phyloP scores from a whole-genome alignment of 352 stramenopile species.

The Pythium biforme region DNA sequence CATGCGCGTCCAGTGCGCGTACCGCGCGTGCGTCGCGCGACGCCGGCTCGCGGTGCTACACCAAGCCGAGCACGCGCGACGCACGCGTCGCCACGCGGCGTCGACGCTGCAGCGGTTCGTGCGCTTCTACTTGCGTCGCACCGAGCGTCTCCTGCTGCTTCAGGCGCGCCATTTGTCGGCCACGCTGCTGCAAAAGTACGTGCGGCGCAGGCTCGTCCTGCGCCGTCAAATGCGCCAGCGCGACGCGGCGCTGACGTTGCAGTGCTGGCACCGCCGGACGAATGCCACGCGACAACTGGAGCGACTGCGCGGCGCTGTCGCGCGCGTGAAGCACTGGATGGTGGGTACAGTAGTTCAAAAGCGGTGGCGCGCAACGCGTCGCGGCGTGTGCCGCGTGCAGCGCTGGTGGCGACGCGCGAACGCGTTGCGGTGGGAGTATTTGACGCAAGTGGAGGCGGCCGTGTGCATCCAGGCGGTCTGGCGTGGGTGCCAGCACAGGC shows the following conservation, averaged over 20 bases:
- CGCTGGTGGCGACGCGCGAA: conserved; percentile 44
- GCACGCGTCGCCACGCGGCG: conserved; percentile 14
- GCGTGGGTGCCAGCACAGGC: conserved; percentile 24
- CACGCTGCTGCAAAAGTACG: conserved; percentile 49
- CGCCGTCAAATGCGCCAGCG: conserved; percentile 2
- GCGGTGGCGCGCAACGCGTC: conserved; percentile 21
- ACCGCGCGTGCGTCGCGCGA: conserved; percentile 21
- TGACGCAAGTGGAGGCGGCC: conserved; percentile 35
- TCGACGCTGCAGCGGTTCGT: conserved; percentile 41
- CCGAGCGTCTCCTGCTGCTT: conserved; percentile 33
- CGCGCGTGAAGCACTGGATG: conserved; percentile 21
- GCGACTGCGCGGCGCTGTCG: conserved; percentile 18
- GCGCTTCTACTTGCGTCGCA: conserved; percentile 36
- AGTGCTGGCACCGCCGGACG: conserved; percentile 39
- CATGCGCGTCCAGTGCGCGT: conserved; percentile 42
- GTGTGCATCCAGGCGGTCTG: conserved; percentile 54
- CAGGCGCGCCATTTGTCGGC: conserved; percentile 42
- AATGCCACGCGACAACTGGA: conserved; percentile 12
- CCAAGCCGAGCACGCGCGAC: conserved; percentile 13
- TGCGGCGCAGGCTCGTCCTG: conserved; percentile 29
- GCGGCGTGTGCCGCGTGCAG: conserved; percentile 29
- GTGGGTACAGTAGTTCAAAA: conserved; percentile 23
- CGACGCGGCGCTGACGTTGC: conserved; percentile 27
- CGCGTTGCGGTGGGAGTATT: conserved; percentile 19
- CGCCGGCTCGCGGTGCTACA: conserved; percentile 22